Conservation (phyloP, 2,329 filamentous ascomycete genomes). For the Fusarium pilosicola region DNA sequence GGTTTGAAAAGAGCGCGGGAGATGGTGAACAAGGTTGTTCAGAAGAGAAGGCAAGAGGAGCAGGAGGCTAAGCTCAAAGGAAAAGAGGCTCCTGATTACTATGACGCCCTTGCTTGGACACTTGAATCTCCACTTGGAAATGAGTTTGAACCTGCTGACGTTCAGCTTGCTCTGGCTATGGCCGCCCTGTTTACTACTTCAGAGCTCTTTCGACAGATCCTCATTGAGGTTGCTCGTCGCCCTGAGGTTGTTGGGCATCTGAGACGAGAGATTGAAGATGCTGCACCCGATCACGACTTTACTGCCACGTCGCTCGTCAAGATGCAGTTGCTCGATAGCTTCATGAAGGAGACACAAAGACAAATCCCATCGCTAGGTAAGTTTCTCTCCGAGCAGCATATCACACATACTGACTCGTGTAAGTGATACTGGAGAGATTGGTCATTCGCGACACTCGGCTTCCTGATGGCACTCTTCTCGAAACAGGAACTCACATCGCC, state of each 20-base stretch:
- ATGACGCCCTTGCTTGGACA: neutral
- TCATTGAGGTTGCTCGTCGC: neutral
- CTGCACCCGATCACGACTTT: neutral
- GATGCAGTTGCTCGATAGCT: neutral
- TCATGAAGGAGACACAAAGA: neutral
- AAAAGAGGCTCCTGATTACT: neutral
- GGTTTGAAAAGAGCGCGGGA: neutral
- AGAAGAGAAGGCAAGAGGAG: neutral
- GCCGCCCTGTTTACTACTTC: neutral
- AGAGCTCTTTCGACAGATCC: neutral
- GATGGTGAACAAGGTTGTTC: neutral
- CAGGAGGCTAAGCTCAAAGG: fast-evolving
- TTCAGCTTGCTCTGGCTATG: neutral
- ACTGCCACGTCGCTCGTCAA: neutral
- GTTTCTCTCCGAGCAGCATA: fast-evolving
- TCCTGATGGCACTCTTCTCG: neutral
- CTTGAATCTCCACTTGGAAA: neutral
- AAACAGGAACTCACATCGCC: neutral
- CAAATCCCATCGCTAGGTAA: neutral
- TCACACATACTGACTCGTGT: fast-evolving
- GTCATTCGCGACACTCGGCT: neutral
- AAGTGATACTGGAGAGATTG: neutral
- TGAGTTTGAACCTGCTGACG: neutral
- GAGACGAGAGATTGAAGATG: neutral
- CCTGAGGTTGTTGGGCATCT: neutral